phyloP scores from a whole-genome alignment of 2,329 filamentous ascomycete species.

The Sporothrix euskadiensis region DNA sequence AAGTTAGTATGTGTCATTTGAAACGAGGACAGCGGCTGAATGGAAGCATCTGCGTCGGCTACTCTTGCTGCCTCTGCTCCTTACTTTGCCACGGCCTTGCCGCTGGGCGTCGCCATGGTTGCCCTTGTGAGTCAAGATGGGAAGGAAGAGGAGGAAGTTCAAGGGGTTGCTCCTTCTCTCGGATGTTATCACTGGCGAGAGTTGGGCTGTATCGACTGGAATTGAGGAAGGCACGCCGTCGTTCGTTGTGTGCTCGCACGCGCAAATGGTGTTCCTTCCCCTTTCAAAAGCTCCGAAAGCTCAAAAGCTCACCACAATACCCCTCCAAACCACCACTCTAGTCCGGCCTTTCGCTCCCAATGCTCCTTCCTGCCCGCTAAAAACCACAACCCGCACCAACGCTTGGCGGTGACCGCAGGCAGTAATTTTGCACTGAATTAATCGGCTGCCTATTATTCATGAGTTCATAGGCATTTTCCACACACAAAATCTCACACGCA shows the following conservation, averaged over 20 bases:
- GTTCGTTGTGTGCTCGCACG: conserved; percentile 6
- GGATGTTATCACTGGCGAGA: background rate
- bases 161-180: background rate
- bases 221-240: background rate
- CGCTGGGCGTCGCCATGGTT: conserved; percentile 35
- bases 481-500: no score
- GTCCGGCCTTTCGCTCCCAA: background rate
- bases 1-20: background rate
- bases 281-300: conserved; percentile 11
- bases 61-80: background rate
- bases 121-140: no score
- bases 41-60: background rate
- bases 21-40: background rate
- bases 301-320: conserved; percentile 16
- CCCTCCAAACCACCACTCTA: conserved; percentile 5
- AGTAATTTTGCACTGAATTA: background rate
- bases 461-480: background rate
- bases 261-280: conserved; percentile 1
- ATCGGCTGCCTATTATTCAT: background rate
- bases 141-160: no score
- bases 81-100: conserved; percentile 44
- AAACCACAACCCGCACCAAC: background rate
- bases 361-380: background rate
- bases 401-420: conserved; percentile 30
- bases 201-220: background rate